These are phyloP conservation scores for Candida orba DNA, from an alignment of 805 yeast species.

Conservation along the genomic window DNA sequence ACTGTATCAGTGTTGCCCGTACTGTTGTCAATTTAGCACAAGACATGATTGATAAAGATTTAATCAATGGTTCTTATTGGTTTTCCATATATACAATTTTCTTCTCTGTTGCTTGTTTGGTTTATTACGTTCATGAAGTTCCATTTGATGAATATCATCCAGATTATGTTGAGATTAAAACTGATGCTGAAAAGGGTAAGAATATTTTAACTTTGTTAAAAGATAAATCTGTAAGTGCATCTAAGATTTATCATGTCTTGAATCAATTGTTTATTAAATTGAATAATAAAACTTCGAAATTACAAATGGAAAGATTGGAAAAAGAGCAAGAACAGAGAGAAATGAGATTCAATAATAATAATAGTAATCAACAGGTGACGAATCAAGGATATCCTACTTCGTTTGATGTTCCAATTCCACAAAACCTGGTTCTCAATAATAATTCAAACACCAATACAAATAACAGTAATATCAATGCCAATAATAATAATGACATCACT, in stretches of 20 bases:
- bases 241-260: constrained; percentile 70
- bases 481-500: neutral
- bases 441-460: no score
- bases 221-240: constrained; percentile 70
- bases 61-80: constrained; percentile 85
- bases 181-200: constrained; percentile 79
- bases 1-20: constrained; percentile 79
- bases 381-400: constrained; percentile 2
- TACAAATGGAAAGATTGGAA: constrained; percentile 25
- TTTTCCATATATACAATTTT: constrained; percentile 84
- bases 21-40: constrained; percentile 75
- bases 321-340: constrained; percentile 4
- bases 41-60: constrained; percentile 65
- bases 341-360: constrained; percentile 7
- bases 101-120: constrained; percentile 80
- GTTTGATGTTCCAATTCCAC: constrained; percentile 21
- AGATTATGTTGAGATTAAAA: constrained; percentile 51
- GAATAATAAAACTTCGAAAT: constrained; percentile 60
- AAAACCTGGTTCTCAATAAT: constrained; percentile 17
- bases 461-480: no score
- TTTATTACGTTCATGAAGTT: constrained; percentile 64
- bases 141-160: constrained; percentile 38
- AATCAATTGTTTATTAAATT: constrained; percentile 75
- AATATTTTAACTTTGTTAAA: constrained; percentile 64
- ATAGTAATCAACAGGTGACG: neutral